A percentile compares a stretch with the other conserved stretches of the same genome.
phyloP scores from a whole-genome alignment of 139 green algal genomes.

The Chlorella sp. region DNA sequence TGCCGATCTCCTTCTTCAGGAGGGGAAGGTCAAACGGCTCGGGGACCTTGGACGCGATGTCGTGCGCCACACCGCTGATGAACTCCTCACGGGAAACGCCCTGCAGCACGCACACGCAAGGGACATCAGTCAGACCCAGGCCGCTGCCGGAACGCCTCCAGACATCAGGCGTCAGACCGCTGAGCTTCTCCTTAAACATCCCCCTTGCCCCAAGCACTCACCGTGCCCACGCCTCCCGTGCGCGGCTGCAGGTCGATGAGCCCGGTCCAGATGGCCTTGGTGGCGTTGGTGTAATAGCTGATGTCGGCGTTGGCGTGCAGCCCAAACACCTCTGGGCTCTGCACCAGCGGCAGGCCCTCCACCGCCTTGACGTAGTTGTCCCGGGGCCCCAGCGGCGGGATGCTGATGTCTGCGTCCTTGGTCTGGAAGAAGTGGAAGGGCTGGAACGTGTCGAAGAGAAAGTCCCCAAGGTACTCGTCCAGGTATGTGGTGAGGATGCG shows the following conservation, averaged over 20 bases:
- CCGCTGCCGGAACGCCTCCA: neutral
- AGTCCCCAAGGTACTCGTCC: slow-evolving; percentile 89
- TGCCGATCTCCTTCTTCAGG: slow-evolving; percentile 63
- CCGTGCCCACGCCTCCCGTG: slow-evolving; percentile 24
- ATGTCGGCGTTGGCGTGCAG: slow-evolving; percentile 88
- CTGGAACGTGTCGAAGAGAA: slow-evolving; percentile 85
- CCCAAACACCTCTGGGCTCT: slow-evolving; percentile 73
- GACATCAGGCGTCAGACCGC: too few relatives aligned
- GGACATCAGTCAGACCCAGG: neutral
- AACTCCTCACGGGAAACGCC: slow-evolving; percentile 66
- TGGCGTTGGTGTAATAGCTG: slow-evolving; percentile 75
- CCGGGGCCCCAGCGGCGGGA: slow-evolving; percentile 24
- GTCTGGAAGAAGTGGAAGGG: slow-evolving; percentile 62
- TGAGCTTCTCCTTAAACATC: too few relatives aligned
- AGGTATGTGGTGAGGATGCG: slow-evolving; percentile 84
- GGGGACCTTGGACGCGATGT: slow-evolving; percentile 67
- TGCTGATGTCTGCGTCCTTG: slow-evolving; percentile 33
- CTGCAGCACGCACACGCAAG: neutral
- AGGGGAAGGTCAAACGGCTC: slow-evolving; percentile 76
- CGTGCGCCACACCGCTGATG: slow-evolving; percentile 53
- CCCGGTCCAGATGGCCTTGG: slow-evolving; percentile 69
- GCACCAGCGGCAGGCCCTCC: slow-evolving; percentile 68
- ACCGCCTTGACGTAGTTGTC: slow-evolving; percentile 60
- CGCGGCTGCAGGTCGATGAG: slow-evolving; percentile 75
- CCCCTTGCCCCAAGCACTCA: too few relatives aligned